Evolutionary conservation across 2,329 filamentous ascomycete species (phyloP).

Genomic region (Cordyceps sp.): DNA sequence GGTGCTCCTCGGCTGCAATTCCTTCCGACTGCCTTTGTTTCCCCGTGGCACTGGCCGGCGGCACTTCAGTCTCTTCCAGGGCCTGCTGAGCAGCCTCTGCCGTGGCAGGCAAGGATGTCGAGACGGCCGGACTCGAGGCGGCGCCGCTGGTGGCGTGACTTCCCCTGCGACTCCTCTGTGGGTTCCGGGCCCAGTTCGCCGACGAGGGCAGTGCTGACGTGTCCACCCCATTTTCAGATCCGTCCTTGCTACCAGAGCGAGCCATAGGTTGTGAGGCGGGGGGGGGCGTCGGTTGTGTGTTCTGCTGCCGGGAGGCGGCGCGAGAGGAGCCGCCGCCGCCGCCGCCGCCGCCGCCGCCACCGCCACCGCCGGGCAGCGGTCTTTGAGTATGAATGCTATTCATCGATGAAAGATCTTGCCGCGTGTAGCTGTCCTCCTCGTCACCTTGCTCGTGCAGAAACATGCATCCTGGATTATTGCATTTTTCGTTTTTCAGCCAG

Average conservation of each 20-base stretch:
- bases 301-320: constrained; percentile 34
- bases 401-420: constrained; percentile 86
- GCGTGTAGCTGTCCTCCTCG: constrained; percentile 89
- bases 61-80: constrained; percentile 14
- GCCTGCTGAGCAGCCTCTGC: constrained; percentile 31
- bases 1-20: neutral
- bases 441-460: constrained; percentile 97
- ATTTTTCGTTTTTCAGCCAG: constrained; percentile 85
- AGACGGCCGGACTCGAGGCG: constrained; percentile 67
- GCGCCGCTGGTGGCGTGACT: constrained; percentile 72
- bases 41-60: constrained; percentile 8
- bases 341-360: too few species aligned
- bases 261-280: constrained; percentile 47
- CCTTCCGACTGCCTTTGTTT: constrained; percentile 6
- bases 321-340: constrained; percentile 34
- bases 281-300: constrained; percentile 18
- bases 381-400: constrained; percentile 76
- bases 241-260: constrained; percentile 64
- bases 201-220: constrained; percentile 83
- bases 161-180: constrained; percentile 49
- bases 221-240: constrained; percentile 54
- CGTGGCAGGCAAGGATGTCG: constrained; percentile 36
- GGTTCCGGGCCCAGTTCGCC: constrained; percentile 76
- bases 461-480: constrained; percentile 93
- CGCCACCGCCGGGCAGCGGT: constrained; percentile 32